Conservation (phyloP, 108 stramenopile genomes). For the Hondaea fermentalgiana region DNA sequence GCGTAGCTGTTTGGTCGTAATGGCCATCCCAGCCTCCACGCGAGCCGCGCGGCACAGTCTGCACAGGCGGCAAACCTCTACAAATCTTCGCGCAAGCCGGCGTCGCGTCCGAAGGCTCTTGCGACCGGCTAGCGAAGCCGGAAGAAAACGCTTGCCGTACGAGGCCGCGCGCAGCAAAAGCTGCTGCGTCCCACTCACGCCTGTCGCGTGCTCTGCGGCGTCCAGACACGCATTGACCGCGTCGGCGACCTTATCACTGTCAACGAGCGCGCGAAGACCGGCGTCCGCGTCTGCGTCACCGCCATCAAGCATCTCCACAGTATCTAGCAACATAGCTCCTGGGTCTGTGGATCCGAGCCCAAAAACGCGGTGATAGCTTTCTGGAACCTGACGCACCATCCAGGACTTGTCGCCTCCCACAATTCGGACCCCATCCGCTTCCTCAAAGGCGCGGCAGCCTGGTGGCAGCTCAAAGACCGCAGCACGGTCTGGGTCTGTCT, state of each 20-base stretch:
- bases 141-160: not conserved
- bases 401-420: not conserved
- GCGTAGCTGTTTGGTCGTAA: not conserved
- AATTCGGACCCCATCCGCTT: not conserved
- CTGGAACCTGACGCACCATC: not conserved
- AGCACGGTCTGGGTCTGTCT: not conserved
- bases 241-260: not conserved
- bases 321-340: not conserved
- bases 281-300: constrained; percentile 2
- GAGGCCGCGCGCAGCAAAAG: not conserved
- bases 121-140: not conserved
- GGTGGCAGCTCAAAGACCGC: not conserved
- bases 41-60: not conserved
- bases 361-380: not conserved
- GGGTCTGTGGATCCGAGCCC: constrained; percentile 5
- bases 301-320: not conserved
- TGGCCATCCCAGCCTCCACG: not conserved
- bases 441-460: not conserved
- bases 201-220: not conserved
- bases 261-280: not conserved
- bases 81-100: not conserved
- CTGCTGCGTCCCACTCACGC: not conserved
- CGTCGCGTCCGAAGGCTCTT: not conserved
- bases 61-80: not conserved
- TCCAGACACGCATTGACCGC: not conserved